Evolutionary conservation across 116 monocot species (phyloP).

Genomic region (Phalaenopsis hybrid): DNA sequence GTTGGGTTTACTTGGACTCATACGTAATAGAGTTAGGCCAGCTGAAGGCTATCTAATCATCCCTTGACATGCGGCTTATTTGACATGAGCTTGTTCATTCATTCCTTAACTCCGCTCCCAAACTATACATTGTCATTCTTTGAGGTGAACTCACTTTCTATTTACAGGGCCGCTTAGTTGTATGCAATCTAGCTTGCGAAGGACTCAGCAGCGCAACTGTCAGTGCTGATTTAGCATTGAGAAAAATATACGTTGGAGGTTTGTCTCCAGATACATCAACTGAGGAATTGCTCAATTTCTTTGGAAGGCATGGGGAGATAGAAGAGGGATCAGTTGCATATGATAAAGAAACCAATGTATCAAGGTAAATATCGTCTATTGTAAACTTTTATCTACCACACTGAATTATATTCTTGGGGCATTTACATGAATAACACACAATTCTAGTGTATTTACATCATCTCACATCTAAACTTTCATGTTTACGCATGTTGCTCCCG

Average conservation of each 20-base stretch:
- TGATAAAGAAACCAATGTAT: slow-evolving; percentile 44
- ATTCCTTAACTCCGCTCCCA: too few relatives aligned
- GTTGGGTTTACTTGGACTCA: too few relatives aligned
- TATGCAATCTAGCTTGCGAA: slow-evolving; percentile 52
- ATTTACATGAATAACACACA: too few relatives aligned
- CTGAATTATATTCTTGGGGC: neutral
- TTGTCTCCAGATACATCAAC: slow-evolving; percentile 42
- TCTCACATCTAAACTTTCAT: too few relatives aligned
- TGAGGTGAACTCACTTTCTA: neutral
- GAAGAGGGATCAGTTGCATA: slow-evolving; percentile 56
- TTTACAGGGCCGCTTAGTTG: slow-evolving; percentile 39
- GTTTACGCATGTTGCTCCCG: too few relatives aligned
- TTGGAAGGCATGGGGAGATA: slow-evolving; percentile 44
- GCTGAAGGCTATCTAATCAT: too few relatives aligned
- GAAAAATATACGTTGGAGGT: slow-evolving; percentile 47
- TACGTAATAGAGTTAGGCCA: too few relatives aligned
- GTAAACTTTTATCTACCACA: neutral
- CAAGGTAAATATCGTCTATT: slow-evolving; percentile 21
- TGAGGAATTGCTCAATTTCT: slow-evolving; percentile 40
- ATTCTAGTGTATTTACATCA: too few relatives aligned
- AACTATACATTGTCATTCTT: too few relatives aligned
- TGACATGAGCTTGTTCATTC: too few relatives aligned
- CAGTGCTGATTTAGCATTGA: slow-evolving; percentile 31
- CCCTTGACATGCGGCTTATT: too few relatives aligned
- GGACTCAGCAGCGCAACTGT: slow-evolving; percentile 32